A percentile compares a stretch with the other conserved stretches of the same genome.
phyloP scores from a whole-genome alignment of 2,329 filamentous ascomycete genomes.

The Pseudogymnoascus destructans region DNA sequence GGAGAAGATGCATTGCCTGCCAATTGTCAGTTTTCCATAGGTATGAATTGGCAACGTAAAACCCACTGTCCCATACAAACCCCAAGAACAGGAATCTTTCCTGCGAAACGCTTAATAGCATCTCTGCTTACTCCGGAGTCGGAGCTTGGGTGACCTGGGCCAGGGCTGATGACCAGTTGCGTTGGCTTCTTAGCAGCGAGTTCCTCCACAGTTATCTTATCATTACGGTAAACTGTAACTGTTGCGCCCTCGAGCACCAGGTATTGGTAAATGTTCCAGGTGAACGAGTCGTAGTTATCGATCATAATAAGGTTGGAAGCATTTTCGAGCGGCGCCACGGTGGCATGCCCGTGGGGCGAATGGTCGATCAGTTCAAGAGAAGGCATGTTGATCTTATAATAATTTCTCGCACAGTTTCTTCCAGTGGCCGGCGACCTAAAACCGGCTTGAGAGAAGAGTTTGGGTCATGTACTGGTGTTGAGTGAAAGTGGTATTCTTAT shows the following conservation, averaged over 20 bases:
- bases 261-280: conserved; percentile 99
- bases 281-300: conserved; percentile 99
- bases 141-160: conserved; percentile 79
- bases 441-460: neutral
- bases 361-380: conserved; percentile 53
- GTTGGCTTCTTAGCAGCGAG: conserved; percentile 75
- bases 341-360: conserved; percentile 72
- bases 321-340: conserved; percentile 57
- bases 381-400: conserved; percentile 27
- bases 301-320: conserved; percentile 90
- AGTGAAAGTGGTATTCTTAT: neutral
- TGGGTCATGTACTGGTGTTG: conserved; percentile 4
- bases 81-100: conserved; percentile 91
- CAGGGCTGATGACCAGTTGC: conserved; percentile 87
- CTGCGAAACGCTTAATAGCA: conserved; percentile 80
- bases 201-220: conserved; percentile 76
- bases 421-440: neutral
- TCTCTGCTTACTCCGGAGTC: conserved; percentile 91
- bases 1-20: conserved; percentile 85
- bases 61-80: conserved; percentile 94
- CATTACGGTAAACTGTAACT: conserved; percentile 83
- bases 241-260: conserved; percentile 88
- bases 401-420: neutral
- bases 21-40: conserved; percentile 11
- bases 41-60: neutral